Evolutionary conservation across 495 filamentous ascomycete genomes (phyloP).

Genomic region (Oidiodendron maius): DNA sequence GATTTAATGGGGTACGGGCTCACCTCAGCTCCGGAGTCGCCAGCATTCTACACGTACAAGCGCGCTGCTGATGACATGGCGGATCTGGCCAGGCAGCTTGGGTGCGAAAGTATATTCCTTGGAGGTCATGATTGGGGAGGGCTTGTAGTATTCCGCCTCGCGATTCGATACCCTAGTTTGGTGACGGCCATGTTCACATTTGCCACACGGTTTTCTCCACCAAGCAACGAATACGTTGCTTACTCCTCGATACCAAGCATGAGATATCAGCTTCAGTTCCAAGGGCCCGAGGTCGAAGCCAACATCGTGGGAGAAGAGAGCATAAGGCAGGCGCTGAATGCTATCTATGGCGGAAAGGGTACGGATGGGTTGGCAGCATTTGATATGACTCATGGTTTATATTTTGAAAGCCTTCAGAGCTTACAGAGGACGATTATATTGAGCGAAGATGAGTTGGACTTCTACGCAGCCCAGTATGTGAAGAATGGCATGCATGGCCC

Average conservation of each 20-base stretch:
- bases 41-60: slow-evolving; percentile 61
- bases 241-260: slow-evolving; percentile 63
- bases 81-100: slow-evolving; percentile 53
- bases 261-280: slow-evolving; percentile 77
- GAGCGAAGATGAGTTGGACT: slow-evolving; percentile 64
- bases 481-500: slow-evolving; percentile 69
- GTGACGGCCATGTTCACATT: slow-evolving; percentile 68
- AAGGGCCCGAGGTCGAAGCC: slow-evolving; percentile 57
- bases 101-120: slow-evolving; percentile 56
- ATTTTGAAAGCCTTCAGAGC: slow-evolving; percentile 38
- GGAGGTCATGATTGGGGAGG: slow-evolving; percentile 86
- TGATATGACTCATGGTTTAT: slow-evolving; percentile 47
- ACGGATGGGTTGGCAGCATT: slow-evolving; percentile 49
- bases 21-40: slow-evolving; percentile 52
- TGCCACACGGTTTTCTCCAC: slow-evolving; percentile 66
- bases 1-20: slow-evolving; percentile 77
- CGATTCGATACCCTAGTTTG: slow-evolving; percentile 65
- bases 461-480: slow-evolving; percentile 64
- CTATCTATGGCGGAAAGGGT: slow-evolving; percentile 61
- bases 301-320: slow-evolving; percentile 47
- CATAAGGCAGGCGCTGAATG: slow-evolving; percentile 61
- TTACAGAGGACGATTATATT: slow-evolving; percentile 48
- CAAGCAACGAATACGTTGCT: slow-evolving; percentile 23
- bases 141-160: slow-evolving; percentile 47
- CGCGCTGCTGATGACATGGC: slow-evolving; percentile 64